These are phyloP conservation scores for Stentor roeselii DNA, from an alignment of 73 alveolate species.

Conservation along the genomic window DNA sequence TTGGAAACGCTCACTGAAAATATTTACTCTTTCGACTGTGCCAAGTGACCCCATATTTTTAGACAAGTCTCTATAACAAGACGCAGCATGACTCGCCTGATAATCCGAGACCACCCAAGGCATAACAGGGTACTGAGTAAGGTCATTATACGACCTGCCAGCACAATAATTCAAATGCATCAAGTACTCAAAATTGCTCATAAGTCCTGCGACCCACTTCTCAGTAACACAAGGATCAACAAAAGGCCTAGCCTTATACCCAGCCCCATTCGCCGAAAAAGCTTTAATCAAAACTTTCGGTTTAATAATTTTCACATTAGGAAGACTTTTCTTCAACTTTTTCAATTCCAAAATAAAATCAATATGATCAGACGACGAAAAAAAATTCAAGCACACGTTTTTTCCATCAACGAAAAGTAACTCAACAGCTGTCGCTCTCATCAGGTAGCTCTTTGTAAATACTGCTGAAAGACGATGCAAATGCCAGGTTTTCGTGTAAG, in stretches of 20 bases:
- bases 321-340: neutral
- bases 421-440: slow-evolving; percentile 24
- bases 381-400: neutral
- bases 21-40: neutral
- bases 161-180: slow-evolving; percentile 82
- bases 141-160: slow-evolving; percentile 82
- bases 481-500: neutral
- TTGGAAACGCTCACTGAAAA: neutral
- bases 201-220: slow-evolving; percentile 48
- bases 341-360: neutral
- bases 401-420: neutral
- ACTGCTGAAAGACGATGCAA: neutral
- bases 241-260: slow-evolving; percentile 44
- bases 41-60: slow-evolving; percentile 93
- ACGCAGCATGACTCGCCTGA: slow-evolving; percentile 33
- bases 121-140: slow-evolving; percentile 95
- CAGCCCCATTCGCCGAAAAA: neutral
- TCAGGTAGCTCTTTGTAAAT: neutral
- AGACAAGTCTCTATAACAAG: slow-evolving; percentile 81
- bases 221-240: slow-evolving; percentile 61
- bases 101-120: slow-evolving; percentile 94
- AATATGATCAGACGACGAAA: neutral
- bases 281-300: neutral
- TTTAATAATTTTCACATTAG: neutral
- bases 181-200: slow-evolving; percentile 78